Evolutionary conservation across 2,329 filamentous ascomycete species (phyloP), one percentile per base, ranked within the genome.

Genomic region (Chaetomium olivaceum): DNA sequence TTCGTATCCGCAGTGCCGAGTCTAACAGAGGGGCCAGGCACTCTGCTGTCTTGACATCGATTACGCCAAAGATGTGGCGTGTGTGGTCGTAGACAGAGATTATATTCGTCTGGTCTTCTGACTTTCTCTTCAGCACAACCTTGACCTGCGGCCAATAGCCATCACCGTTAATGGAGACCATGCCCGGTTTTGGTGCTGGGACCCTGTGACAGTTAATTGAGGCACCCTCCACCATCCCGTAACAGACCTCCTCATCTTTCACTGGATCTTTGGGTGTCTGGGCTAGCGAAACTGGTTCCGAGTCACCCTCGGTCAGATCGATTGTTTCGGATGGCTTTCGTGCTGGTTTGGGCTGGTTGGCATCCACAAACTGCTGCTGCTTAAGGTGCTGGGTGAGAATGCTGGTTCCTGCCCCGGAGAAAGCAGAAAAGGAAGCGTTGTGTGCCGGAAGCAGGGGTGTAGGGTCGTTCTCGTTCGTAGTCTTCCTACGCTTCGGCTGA

Each of bases 41-140:
- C 23, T 81, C 77, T 0, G 92, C 87, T 19, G 88, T 88, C 70
- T 82, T 85, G 52, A 81, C 71, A 71, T 96, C 92, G 5, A 98
- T 78, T n/a, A 83, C 83, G 16, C 92, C 95, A 73, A 97, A 93
- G 36, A 89, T 85, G 48, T 83, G 83, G 3, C 87, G 85, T 1
- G 87, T 88, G 68, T 89, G 83, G 74, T 98, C 94, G 48, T 87
- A 84, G 11, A 92, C 89, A 62, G 90, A 83, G 59, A 97, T 92
- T 21, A 82, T 83, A 52, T 84, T 81, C 14, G 83, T 82, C 56
- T 77, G 77, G 52, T 87, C 84, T 25, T 84, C 83, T 3, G 81
- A 79, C 61, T 82, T 80, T 51, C 90, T 82, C 67, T 85, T 86
- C 54, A 95, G 81, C 0, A 87, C 80, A 36, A 96, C 84, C 74